A percentile compares a stretch with the other conserved stretches of the same genome.
These are phyloP conservation scores for Jamesozyma rosinii DNA, from an alignment of 805 yeast species.

Conservation along the genomic window DNA sequence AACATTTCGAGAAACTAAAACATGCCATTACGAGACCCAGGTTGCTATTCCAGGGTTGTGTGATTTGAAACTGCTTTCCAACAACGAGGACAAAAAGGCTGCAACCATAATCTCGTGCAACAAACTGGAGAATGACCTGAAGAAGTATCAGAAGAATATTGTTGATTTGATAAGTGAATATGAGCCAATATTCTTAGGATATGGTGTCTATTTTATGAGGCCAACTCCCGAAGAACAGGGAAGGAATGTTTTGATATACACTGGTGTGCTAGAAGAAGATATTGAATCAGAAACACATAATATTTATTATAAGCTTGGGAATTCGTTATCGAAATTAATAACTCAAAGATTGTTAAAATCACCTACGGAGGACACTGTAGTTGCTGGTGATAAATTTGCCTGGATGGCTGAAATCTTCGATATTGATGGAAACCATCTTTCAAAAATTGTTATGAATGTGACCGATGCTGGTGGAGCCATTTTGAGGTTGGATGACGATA, in stretches of 20 bases:
- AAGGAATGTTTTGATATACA: slow-evolving; percentile 3
- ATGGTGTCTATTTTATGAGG: slow-evolving; percentile 19
- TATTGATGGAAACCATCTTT: neutral
- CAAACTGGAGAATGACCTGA: neutral
- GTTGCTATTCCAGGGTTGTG: slow-evolving; percentile 47
- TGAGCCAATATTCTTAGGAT: slow-evolving; percentile 22
- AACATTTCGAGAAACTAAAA: slow-evolving; percentile 43
- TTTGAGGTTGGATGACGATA: neutral
- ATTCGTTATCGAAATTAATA: slow-evolving; percentile 18
- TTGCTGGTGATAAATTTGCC: slow-evolving; percentile 24
- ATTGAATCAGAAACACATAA: neutral
- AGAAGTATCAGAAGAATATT: slow-evolving; percentile 1
- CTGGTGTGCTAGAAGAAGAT: neutral
- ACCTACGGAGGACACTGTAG: slow-evolving; percentile 13
- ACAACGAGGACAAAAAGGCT: slow-evolving; percentile 16
- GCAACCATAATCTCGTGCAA: slow-evolving; percentile 16
- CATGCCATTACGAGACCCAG: slow-evolving; percentile 49
- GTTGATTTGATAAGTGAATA: slow-evolving; percentile 14
- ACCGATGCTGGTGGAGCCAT: neutral
- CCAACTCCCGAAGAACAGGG: slow-evolving; percentile 5
- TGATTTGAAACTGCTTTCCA: slow-evolving; percentile 23
- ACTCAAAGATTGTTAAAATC: slow-evolving; percentile 10
- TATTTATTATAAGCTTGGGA: slow-evolving; percentile 11
- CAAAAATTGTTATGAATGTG: slow-evolving; percentile 2
- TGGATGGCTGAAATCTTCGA: slow-evolving; percentile 19